phyloP scores from a whole-genome alignment of 225 moss, liverwort and hornwort species.

The Thuidium tamariscinum region DNA sequence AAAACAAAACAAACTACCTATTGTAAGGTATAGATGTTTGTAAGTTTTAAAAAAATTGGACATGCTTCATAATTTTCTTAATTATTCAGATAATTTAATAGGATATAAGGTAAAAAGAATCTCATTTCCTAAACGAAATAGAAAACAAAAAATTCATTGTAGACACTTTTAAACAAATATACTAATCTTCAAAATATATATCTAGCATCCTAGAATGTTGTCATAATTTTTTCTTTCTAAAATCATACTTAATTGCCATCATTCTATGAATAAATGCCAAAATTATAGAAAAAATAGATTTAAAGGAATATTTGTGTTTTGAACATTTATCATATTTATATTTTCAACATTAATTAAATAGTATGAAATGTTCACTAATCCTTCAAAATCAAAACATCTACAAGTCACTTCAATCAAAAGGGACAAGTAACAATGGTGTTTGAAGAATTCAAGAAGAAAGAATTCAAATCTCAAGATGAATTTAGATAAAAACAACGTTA shows the following conservation, averaged over 20 bases:
- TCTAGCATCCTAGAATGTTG: background rate
- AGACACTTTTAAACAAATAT: fast-evolving
- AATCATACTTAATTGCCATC: fast-evolving
- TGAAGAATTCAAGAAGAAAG: background rate
- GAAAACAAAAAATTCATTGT: background rate
- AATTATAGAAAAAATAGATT: background rate
- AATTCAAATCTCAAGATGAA: background rate
- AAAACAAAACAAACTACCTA: too few species aligned
- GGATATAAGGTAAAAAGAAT: fast-evolving
- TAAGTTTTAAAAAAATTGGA: background rate
- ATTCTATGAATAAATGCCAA: background rate
- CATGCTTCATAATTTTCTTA: background rate
- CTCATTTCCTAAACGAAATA: background rate
- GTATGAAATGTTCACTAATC: background rate
- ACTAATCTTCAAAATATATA: background rate
- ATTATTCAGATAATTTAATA: fast-evolving
- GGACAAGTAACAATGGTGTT: fast-evolving
- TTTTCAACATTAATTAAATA: background rate
- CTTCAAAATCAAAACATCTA: background rate
- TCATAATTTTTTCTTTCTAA: background rate
- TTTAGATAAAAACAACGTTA: background rate
- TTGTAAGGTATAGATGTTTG: too few species aligned
- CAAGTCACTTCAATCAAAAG: fast-evolving
- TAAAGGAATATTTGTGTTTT: background rate
- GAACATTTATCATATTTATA: background rate